Base-by-base conservation (phyloP, 176 grass and related monocot genomes). In the Eremochloa ophiuroides region DNA sequence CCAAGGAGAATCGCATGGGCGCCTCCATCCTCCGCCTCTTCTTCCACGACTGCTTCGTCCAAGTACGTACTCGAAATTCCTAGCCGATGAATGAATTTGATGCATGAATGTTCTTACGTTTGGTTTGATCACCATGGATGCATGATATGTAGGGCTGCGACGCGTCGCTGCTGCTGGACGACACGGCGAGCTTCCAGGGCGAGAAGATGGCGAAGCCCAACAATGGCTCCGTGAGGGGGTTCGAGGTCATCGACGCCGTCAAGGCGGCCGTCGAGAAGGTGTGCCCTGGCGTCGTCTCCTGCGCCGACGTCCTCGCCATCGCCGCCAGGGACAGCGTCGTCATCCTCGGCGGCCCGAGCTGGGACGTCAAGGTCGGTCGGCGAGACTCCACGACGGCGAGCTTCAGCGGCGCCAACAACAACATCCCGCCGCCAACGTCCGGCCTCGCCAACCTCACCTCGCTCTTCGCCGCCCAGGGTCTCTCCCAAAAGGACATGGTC, bases 11-110 rank as follows among this genome's bases (percentile, higher is more conserved):
- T 22, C 87, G 94, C 62, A 68, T 97, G 76, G 94, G 94, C n/a
- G 94, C 94, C 16, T 97, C 94, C 30, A 81, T 97, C 16, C 16
- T 97, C 11, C 87, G 94, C 14, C 94, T 97, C 84, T 94, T 97
- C 82, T 97, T 97, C 82, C 94, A 97, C 40, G 94, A 97, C 87
- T 93, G 91, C 82, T 93, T 93, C 61, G 87, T 93, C 62, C 80
- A 92, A 46, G 88, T 89, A 84, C 41, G 3, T 31, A 30, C n/a
- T 0, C 15, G 38, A n/a, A n/a, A n/a, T n/a, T n/a, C n/a, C n/a
- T n/a, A n/a, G n/a, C n/a, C n/a, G n/a, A n/a, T n/a, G n/a, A n/a
- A 8, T 60, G 26, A 9, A 26, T 26, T 14, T 34, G 2, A 27
- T 67, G 7, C n/a, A n/a, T n/a, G n/a, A n/a, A n/a, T n/a, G n/a